These are phyloP conservation scores for Sarcomyxa edulis DNA, from an alignment of 768 basidiomycete species.

Conservation along the genomic window DNA sequence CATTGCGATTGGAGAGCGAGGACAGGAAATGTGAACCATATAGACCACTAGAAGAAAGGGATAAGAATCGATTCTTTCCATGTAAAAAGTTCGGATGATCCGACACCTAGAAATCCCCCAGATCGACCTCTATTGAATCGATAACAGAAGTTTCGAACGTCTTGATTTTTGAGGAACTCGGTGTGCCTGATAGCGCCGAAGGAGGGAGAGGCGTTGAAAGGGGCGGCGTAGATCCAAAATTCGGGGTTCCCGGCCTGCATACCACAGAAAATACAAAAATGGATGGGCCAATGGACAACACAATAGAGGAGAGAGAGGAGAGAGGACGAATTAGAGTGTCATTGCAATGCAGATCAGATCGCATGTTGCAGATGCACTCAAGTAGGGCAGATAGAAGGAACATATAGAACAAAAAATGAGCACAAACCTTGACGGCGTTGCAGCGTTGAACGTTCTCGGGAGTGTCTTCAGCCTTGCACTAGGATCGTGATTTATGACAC, in stretches of 20 bases:
- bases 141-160: constrained; percentile 45
- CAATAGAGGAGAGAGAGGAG: background rate
- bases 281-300: constrained; percentile 9
- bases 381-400: constrained; percentile 1
- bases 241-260: constrained; percentile 44
- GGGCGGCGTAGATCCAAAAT: constrained; percentile 32
- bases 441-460: constrained; percentile 49
- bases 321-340: background rate
- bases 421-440: constrained; percentile 57
- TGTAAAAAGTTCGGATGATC: constrained; percentile 7
- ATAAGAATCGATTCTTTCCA: too few relatives aligned
- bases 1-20: background rate
- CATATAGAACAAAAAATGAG: constrained; percentile 8
- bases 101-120: constrained; percentile 76
- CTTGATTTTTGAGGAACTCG: constrained; percentile 26
- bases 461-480: constrained; percentile 65
- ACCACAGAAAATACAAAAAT: constrained; percentile 17
- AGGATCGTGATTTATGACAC: constrained; percentile 38
- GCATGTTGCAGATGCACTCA: too few relatives aligned
- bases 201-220: constrained; percentile 24
- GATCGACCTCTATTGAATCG: constrained; percentile 67
- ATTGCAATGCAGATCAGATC: background rate
- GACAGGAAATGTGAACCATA: constrained; percentile 5
- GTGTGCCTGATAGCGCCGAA: constrained; percentile 9
- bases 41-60: too few relatives aligned